A percentile compares a stretch with the other conserved stretches of the same genome.
phyloP scores from a whole-genome alignment of 139 green algal species.

The Asterochloris erici region DNA sequence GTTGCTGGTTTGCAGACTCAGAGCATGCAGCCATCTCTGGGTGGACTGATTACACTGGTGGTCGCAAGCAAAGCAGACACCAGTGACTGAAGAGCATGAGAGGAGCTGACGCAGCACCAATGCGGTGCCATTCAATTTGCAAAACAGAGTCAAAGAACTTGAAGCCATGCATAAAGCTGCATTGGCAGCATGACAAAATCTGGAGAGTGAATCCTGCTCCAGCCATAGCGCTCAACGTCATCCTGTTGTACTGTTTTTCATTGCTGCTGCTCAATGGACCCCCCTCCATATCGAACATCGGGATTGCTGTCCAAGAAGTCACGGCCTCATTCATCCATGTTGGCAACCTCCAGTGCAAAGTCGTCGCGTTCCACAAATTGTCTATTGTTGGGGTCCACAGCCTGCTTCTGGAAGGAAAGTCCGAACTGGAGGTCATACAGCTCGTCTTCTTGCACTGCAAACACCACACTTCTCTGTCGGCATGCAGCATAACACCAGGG shows the following conservation, averaged over 20 bases:
- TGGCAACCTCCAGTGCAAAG: conserved; percentile 83
- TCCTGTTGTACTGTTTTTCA: too few relatives aligned
- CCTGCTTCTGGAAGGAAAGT: conserved; percentile 60
- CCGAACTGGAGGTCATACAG: conserved; percentile 98
- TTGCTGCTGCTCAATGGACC: too few relatives aligned
- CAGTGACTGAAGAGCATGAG: too few relatives aligned
- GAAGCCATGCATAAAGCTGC: too few relatives aligned
- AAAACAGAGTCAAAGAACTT: too few relatives aligned
- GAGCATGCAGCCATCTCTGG: conserved; percentile 2
- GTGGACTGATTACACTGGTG: conserved; percentile 1
- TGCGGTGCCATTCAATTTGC: background rate
- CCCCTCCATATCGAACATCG: too few relatives aligned
- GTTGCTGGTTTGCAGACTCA: background rate
- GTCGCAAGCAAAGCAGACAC: background rate
- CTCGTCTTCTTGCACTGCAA: conserved; percentile 83
- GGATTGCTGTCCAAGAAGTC: background rate
- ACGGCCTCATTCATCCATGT: conserved; percentile 69
- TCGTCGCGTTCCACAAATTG: conserved; percentile 78
- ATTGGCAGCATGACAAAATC: background rate
- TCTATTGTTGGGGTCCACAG: conserved; percentile 59
- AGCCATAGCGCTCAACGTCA: background rate
- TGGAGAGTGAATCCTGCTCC: background rate
- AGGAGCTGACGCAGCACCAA: background rate
- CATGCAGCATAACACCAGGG: too few relatives aligned
- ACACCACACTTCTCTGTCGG: too few relatives aligned